Evolutionary conservation across 192 early-diverging fungal species (phyloP), one percentile per base, ranked within the genome.

Genomic region (Lunasporangiospora selenospora): DNA sequence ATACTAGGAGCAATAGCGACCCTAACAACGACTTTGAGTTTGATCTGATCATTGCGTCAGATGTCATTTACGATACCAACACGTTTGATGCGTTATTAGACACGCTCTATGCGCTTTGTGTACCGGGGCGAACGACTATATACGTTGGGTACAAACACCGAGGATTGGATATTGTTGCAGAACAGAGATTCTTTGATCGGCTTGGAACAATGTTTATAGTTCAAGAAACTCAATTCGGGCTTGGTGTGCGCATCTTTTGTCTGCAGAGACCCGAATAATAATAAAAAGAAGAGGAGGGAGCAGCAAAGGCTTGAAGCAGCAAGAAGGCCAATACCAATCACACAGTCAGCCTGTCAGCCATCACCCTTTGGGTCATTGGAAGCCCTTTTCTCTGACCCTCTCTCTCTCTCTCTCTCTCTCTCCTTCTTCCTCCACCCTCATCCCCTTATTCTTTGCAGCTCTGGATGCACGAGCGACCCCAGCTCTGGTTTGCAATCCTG

Each of bases 61-160:
- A 83, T 57, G 77, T 83, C 12, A 58, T 83, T 5, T 83, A 83
- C 33, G 77, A 83, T n/a, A 23, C 58, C 1, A 39, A 62, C 4
- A 58, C 54, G 16, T 70, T 79, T 40, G 56, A 56, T 3, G 34
- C 57, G 3, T 43, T 83, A 4, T 55, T 79, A 30, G 55, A 76
- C 31, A 67, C 80, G 3, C 55, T 83, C 15, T 58, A 64, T 10
- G 66, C 61, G 15, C 56, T 83, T 3, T 76, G 77, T 26, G 62
- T 57, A 0, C 50, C 56, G 2, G 38, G 49, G 3, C 33, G 50
- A 0, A 80, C 78, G 3, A 55, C 37, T 7, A 65, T 83, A 7
- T 83, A 77, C 31, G 58, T 83, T 9, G 82, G 80, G 0, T 81
- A 79, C 63, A 83, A 83, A 36, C 70, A 59, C 1, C 58, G 82